A percentile compares a stretch with the other conserved stretches of the same genome.
Evolutionary conservation across 2,329 filamentous ascomycete species (phyloP).

Genomic region (Fusarium verticillioides): DNA sequence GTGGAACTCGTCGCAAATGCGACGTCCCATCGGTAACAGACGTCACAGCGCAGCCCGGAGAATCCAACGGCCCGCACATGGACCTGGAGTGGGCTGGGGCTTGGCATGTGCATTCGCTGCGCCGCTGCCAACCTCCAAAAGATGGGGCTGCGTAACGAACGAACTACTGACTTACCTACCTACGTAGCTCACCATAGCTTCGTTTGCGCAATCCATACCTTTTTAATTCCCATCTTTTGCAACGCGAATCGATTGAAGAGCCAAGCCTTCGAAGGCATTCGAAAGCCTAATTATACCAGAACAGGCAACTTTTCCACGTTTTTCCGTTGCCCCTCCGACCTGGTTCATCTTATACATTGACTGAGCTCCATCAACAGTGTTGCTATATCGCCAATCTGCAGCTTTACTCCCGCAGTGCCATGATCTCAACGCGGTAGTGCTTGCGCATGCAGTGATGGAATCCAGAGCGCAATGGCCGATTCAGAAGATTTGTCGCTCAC

Average conservation of each 20-base stretch:
- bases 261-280: background rate
- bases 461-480: slow-evolving; percentile 59
- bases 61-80: slow-evolving; percentile 44
- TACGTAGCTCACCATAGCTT: slow-evolving; percentile 43
- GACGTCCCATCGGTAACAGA: slow-evolving; percentile 32
- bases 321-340: slow-evolving; percentile 35
- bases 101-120: slow-evolving; percentile 26
- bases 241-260: background rate
- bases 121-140: slow-evolving; percentile 38
- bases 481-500: slow-evolving; percentile 57
- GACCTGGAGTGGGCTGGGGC: background rate
- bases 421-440: slow-evolving; percentile 43
- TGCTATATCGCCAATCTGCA: slow-evolving; percentile 35
- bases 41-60: slow-evolving; percentile 44
- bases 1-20: slow-evolving; percentile 29
- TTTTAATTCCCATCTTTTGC: slow-evolving; percentile 13
- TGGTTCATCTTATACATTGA: slow-evolving; percentile 13
- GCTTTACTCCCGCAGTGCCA: slow-evolving; percentile 39
- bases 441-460: slow-evolving; percentile 53
- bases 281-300: background rate
- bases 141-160: slow-evolving; percentile 41
- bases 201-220: slow-evolving; percentile 29
- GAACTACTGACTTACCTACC: slow-evolving; percentile 30
- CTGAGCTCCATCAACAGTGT: slow-evolving; percentile 40
- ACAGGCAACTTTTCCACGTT: background rate